Conservation (phyloP, 768 basidiomycete genomes). For the Heimioporus sp. region DNA sequence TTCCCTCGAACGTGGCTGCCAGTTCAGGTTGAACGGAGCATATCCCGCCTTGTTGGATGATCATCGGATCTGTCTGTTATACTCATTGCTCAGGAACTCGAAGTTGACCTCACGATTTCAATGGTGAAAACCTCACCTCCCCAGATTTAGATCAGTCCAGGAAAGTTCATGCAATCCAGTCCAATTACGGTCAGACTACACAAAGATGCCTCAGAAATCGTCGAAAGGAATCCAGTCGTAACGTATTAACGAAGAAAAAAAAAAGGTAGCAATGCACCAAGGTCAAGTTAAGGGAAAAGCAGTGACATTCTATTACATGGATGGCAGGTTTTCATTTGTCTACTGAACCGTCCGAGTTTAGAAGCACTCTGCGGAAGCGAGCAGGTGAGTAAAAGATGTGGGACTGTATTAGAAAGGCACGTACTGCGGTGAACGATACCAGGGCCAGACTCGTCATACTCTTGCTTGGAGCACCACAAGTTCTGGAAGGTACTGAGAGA, state of each 20-base stretch:
- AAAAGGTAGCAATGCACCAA: conserved; percentile 14
- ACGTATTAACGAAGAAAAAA: conserved; percentile 15
- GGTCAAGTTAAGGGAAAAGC: conserved; percentile 11
- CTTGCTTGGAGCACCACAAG: conserved; percentile 91
- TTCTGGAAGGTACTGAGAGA: conserved; percentile 96
- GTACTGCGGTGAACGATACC: conserved; percentile 77
- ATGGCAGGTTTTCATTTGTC: conserved; percentile 19
- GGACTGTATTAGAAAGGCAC: conserved; percentile 20
- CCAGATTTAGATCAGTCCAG: no score
- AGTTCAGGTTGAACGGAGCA: no score
- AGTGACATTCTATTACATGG: conserved; percentile 27
- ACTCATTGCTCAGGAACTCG: no score
- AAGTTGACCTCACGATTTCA: no score
- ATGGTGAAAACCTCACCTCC: no score
- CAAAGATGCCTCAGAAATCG: conserved; percentile 3
- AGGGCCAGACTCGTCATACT: conserved; percentile 86
- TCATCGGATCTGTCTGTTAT: no score
- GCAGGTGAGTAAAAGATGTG: background rate
- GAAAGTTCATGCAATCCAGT: background rate
- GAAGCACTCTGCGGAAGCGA: conserved; percentile 21
- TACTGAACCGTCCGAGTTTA: conserved; percentile 19
- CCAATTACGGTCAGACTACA: background rate
- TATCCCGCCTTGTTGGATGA: no score
- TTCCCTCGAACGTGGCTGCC: no score
- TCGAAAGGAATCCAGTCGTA: conserved; percentile 19